phyloP scores from a whole-genome alignment of 2,329 filamentous ascomycete species.

The Aspergillus quadrilineatus region DNA sequence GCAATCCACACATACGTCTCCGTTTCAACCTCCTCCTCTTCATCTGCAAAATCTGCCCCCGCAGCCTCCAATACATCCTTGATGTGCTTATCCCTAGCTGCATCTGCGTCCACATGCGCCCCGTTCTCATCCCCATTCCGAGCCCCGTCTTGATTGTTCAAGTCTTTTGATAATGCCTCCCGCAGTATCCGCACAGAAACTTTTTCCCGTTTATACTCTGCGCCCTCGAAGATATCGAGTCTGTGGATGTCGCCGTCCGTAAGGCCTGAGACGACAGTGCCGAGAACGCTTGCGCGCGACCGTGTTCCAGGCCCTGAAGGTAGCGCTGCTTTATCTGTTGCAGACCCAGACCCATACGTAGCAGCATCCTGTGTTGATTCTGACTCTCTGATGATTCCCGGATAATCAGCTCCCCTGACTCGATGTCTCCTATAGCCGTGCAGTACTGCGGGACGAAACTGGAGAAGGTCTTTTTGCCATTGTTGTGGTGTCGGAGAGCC shows the following conservation, averaged over 20 bases:
- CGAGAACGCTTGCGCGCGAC: slow-evolving; percentile 59
- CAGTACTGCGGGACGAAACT: slow-evolving; percentile 73
- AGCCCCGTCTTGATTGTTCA: not conserved
- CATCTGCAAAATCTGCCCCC: slow-evolving; percentile 54
- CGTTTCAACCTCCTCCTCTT: slow-evolving; percentile 49
- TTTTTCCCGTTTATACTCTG: slow-evolving; percentile 61
- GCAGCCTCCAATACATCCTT: slow-evolving; percentile 45
- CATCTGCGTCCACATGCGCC: not conserved
- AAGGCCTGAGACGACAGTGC: slow-evolving; percentile 74
- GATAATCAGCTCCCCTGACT: slow-evolving; percentile 72
- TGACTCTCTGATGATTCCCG: slow-evolving; percentile 61
- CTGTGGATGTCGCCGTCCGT: slow-evolving; percentile 72
- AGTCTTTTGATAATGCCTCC: slow-evolving; percentile 24
- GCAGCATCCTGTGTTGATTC: not conserved
- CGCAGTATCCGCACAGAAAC: slow-evolving; percentile 49
- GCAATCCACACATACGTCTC: slow-evolving; percentile 65
- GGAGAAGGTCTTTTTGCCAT: slow-evolving; percentile 56
- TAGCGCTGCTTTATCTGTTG: not conserved
- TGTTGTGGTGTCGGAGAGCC: slow-evolving; percentile 53
- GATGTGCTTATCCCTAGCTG: slow-evolving; percentile 33
- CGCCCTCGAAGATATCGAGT: slow-evolving; percentile 80
- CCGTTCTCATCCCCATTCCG: not conserved
- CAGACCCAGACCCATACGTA: too few species aligned
- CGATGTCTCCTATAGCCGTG: slow-evolving; percentile 69
- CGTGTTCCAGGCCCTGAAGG: not conserved